A percentile compares a stretch with the other conserved stretches of the same genome.
Conservation (phyloP, 2,329 filamentous ascomycete species). For the Pseudocercospora eumusae region DNA sequence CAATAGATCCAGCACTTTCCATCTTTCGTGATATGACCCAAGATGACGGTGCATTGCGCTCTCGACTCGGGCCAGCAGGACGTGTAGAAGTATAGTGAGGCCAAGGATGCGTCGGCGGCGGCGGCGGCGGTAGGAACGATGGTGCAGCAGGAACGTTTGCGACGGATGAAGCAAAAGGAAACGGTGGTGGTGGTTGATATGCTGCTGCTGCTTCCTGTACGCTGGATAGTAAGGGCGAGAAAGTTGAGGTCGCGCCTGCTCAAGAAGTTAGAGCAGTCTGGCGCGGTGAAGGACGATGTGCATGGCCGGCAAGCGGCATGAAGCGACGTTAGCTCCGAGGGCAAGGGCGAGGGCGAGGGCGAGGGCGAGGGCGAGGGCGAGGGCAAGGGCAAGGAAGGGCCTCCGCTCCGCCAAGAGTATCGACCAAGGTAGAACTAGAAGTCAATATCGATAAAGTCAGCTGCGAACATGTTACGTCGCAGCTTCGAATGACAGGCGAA, state of each 20-base stretch:
- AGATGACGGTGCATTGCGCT: conserved; percentile 22
- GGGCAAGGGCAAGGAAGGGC: too few relatives aligned
- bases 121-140: neutral
- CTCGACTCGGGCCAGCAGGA: conserved; percentile 3
- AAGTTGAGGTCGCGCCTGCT: conserved; percentile 2
- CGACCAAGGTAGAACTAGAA: too few relatives aligned
- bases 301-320: neutral
- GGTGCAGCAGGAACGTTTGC: neutral
- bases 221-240: neutral
- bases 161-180: neutral
- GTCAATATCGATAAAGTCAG: neutral
- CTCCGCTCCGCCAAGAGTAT: conserved; percentile 4
- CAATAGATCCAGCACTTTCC: conserved; percentile 19
- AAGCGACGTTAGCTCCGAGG: conserved; percentile 12
- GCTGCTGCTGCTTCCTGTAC: neutral
- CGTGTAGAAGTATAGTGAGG: neutral
- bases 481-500: neutral
- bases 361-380: too few relatives aligned
- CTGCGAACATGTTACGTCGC: neutral
- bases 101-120: neutral
- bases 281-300: conserved; percentile 11
- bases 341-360: too few relatives aligned
- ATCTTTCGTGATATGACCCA: conserved; percentile 22
- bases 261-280: neutral
- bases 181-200: neutral